Evolutionary conservation across 805 yeast genomes (phyloP).

Genomic region (Yamadazyma nakazawae): DNA sequence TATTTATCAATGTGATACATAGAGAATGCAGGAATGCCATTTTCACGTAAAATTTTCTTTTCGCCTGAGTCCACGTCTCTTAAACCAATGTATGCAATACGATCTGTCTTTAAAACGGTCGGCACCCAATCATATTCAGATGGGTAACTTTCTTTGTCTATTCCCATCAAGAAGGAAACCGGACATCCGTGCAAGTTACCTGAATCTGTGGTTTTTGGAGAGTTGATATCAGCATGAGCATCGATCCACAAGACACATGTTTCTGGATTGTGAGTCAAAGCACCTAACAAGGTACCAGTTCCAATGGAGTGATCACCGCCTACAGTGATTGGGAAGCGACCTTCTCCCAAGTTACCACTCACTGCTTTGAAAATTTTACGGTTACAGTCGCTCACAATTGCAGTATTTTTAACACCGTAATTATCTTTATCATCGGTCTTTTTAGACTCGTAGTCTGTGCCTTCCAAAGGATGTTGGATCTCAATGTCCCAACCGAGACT

Average conservation of each 20-base stretch:
- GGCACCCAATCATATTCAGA: slow-evolving; percentile 82
- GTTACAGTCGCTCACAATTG: slow-evolving; percentile 72
- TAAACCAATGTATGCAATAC: slow-evolving; percentile 88
- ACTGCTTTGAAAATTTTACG: slow-evolving; percentile 62
- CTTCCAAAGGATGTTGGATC: slow-evolving; percentile 52
- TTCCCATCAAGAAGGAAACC: slow-evolving; percentile 83
- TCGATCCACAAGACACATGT: slow-evolving; percentile 94
- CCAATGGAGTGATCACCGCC: slow-evolving; percentile 99
- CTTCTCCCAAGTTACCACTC: slow-evolving; percentile 41
- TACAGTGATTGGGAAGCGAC: slow-evolving; percentile 69
- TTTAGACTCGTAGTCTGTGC: slow-evolving; percentile 40
- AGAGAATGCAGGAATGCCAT: slow-evolving; percentile 78
- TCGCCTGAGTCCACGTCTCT: slow-evolving; percentile 92
- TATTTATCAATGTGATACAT: slow-evolving; percentile 95
- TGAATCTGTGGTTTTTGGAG: slow-evolving; percentile 75
- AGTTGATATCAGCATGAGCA: slow-evolving; percentile 97
- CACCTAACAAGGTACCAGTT: slow-evolving; percentile 87
- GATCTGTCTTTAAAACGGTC: slow-evolving; percentile 56
- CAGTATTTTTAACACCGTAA: slow-evolving; percentile 67
- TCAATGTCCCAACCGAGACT: slow-evolving; percentile 69
- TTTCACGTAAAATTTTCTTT: slow-evolving; percentile 64
- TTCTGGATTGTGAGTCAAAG: slow-evolving; percentile 73
- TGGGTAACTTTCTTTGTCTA: slow-evolving; percentile 65
- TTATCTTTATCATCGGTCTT: slow-evolving; percentile 44
- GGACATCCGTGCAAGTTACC: slow-evolving; percentile 98